Conservation (phyloP, 768 basidiomycete genomes). For the Amanita rubescens region DNA sequence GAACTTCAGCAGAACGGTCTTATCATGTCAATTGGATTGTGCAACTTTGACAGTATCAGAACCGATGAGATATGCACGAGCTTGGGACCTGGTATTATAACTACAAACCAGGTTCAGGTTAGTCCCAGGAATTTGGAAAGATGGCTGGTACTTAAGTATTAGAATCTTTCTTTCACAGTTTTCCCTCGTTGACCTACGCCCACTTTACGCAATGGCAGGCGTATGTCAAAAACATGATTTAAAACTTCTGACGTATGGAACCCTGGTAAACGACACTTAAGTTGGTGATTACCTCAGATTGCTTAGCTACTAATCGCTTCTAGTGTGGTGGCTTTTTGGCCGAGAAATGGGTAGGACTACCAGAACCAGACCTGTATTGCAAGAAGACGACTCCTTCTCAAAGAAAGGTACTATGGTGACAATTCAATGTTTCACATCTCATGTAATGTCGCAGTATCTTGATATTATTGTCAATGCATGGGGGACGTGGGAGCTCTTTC, state of each 20-base stretch:
- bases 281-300: slow-evolving; percentile 6
- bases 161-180: slow-evolving; percentile 40
- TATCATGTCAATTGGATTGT: slow-evolving; percentile 64
- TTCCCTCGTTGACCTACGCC: slow-evolving; percentile 74
- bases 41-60: slow-evolving; percentile 71
- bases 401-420: slow-evolving; percentile 49
- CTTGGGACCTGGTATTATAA: slow-evolving; percentile 61
- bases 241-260: slow-evolving; percentile 77
- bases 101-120: slow-evolving; percentile 83
- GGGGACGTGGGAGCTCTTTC: slow-evolving; percentile 76
- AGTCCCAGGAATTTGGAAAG: too few relatives aligned
- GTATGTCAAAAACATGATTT: slow-evolving; percentile 67
- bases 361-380: slow-evolving; percentile 67
- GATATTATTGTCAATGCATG: slow-evolving; percentile 76
- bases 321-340: slow-evolving; percentile 82
- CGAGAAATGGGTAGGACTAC: slow-evolving; percentile 61
- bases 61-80: slow-evolving; percentile 77
- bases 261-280: slow-evolving; percentile 46
- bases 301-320: slow-evolving; percentile 17
- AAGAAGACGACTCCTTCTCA: slow-evolving; percentile 71
- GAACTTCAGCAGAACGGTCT: slow-evolving; percentile 53
- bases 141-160: too few relatives aligned
- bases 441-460: slow-evolving; percentile 65
- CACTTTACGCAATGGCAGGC: slow-evolving; percentile 68
- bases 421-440: slow-evolving; percentile 1